Base-by-base conservation (phyloP, 1,139 yeast genomes). In the Hansenula sp. region DNA sequence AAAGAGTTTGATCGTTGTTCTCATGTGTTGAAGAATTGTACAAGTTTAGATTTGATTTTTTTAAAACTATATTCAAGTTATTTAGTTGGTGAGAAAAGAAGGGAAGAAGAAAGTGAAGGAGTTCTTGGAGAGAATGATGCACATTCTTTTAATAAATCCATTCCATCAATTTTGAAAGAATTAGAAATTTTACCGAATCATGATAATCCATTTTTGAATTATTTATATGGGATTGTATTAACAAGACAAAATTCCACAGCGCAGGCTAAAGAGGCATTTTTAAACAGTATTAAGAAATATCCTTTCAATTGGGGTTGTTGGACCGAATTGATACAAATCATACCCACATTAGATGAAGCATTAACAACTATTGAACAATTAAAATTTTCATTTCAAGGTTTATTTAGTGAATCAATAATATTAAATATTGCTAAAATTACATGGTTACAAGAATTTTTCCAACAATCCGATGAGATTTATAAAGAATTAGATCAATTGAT, bases 251-350 rank as follows among this genome's bases (percentile, higher is more conserved):
- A 82, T 47, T 80, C 84, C 50, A 67, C 67, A 25, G 56, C 68
- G 3, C 65, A 70, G 37, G 96, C 97, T 0, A 80, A 83, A 47
- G 68, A 72, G 24, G 68, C 70, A 41, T 71, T 90, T 36, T 68
- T 80, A 38, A 70, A 71, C 41, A 84, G 96, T 5, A 35, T 68
- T 16, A 57, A 61, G 25, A 34, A 74, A 25, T 89, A 84, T 54
- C 96, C 97, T 0, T 86, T 76, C 61, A 93, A 93, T 58, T 93
- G 98, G 98, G 79, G 93, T 44, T 87, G 95, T 47, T 94, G 98
- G 98, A 76, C 77, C 49, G 98, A 93, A 58, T 69, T 93, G 33
- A 69, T 84, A 13, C 70, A 79, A 3, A 82, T 94, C 42, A 64
- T 90, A 17, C 67, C 76, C 5, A 74, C 81, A 25, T 71, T 81